A percentile compares a stretch with the other conserved stretches of the same genome.
phyloP scores from a whole-genome alignment of 352 stramenopile species.

The Phytopythium vexans region DNA sequence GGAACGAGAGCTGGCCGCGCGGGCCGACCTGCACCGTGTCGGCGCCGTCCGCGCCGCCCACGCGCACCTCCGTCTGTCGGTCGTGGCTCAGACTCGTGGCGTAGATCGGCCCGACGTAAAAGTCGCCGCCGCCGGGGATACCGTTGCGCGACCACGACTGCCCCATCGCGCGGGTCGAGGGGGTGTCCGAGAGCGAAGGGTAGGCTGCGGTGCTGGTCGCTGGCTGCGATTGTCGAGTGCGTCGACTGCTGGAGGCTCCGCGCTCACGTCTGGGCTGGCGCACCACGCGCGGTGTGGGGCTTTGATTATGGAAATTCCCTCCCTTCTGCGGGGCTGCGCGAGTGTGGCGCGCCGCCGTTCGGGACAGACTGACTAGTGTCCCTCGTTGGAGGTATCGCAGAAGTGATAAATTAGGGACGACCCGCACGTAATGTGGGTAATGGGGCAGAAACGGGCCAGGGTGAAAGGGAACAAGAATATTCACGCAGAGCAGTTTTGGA shows the following conservation, averaged over 20 bases:
- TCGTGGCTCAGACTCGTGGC: constrained; percentile 83
- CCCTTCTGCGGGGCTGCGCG: too few relatives aligned
- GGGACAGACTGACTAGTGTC: constrained; percentile 29
- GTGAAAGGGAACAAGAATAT: too few relatives aligned
- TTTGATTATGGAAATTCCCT: too few relatives aligned
- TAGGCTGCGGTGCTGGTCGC: background rate
- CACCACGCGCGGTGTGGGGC: too few relatives aligned
- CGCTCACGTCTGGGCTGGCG: background rate
- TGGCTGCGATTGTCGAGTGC: background rate
- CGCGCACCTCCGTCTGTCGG: constrained; percentile 76
- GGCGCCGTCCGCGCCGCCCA: constrained; percentile 41
- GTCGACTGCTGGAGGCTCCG: background rate
- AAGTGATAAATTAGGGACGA: background rate
- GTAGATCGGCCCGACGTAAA: constrained; percentile 82
- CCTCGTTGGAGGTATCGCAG: constrained; percentile 1
- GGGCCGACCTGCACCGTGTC: constrained; percentile 73
- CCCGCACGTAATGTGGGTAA: background rate
- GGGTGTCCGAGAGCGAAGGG: too few relatives aligned
- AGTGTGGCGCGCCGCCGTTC: background rate
- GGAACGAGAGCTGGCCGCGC: constrained; percentile 57
- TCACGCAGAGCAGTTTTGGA: background rate
- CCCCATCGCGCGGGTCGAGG: constrained; percentile 38
- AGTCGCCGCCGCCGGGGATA: constrained; percentile 62
- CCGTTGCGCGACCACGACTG: constrained; percentile 58
- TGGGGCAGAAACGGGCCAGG: constrained; percentile 4